phyloP scores from a whole-genome alignment of 2,329 filamentous ascomycete genomes.

The Metarhizium anisopliae region DNA sequence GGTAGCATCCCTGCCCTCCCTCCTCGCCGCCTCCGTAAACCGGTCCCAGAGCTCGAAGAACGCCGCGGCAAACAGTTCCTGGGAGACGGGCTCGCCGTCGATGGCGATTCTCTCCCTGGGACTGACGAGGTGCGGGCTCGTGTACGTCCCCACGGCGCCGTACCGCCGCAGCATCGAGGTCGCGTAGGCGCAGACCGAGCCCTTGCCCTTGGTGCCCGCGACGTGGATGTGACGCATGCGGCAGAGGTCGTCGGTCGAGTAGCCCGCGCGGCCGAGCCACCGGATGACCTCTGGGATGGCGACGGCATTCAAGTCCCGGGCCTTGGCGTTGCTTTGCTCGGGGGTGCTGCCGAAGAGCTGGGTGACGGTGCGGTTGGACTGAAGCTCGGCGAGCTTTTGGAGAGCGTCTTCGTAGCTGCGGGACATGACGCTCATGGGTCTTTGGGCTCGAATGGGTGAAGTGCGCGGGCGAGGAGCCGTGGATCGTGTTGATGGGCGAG shows the following conservation, averaged over 20 bases:
- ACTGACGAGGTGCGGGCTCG: constrained; percentile 75
- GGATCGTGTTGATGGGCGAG: not conserved
- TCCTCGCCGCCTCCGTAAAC: constrained; percentile 30
- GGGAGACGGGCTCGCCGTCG: constrained; percentile 60
- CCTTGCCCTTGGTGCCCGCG: constrained; percentile 91
- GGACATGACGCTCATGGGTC: constrained; percentile 10
- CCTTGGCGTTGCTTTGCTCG: constrained; percentile 34
- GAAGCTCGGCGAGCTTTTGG: constrained; percentile 62
- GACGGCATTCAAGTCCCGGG: constrained; percentile 51
- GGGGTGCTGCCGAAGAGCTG: constrained; percentile 32
- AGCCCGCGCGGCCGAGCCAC: constrained; percentile 69
- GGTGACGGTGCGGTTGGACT: constrained; percentile 65
- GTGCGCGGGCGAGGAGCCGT: not conserved
- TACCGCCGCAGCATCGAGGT: constrained; percentile 61
- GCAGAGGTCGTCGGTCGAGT: constrained; percentile 42
- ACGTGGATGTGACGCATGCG: constrained; percentile 60
- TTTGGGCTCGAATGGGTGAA: not conserved
- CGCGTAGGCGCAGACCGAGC: constrained; percentile 76
- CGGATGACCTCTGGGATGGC: constrained; percentile 76
- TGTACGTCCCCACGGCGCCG: constrained; percentile 62
- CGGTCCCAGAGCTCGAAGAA: constrained; percentile 81
- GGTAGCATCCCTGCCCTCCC: constrained; percentile 24
- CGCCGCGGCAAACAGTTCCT: constrained; percentile 61
- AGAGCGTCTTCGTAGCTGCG: constrained; percentile 59
- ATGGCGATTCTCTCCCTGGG: constrained; percentile 81